Conservation (phyloP, 2,329 filamentous ascomycete species). For the Coniochaeta sp. region DNA sequence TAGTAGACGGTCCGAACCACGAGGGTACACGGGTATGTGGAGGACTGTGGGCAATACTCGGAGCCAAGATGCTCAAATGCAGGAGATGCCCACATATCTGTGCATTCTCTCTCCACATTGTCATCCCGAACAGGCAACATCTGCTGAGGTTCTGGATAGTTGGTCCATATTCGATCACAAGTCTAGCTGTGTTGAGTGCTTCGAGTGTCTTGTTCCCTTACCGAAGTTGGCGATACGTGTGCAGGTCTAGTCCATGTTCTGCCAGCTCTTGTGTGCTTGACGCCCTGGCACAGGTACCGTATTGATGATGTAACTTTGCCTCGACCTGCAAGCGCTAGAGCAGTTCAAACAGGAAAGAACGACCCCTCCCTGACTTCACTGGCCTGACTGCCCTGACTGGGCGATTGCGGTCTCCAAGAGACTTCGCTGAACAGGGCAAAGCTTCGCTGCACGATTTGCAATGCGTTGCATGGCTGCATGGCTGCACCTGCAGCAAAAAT, state of each 20-base stretch:
- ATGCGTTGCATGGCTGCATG: neutral
- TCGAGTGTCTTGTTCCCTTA: no score
- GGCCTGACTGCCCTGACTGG: no score
- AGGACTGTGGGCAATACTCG: neutral
- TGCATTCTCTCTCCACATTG: neutral
- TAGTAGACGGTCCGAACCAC: neutral
- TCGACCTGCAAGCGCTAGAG: neutral
- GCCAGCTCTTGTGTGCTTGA: no score
- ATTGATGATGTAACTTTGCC: neutral
- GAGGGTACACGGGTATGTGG: neutral
- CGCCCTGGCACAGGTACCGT: neutral
- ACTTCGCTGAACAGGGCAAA: neutral
- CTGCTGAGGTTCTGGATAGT: neutral
- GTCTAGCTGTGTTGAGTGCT: neutral
- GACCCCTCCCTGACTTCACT: neutral
- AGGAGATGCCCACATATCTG: neutral
- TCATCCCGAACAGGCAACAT: neutral
- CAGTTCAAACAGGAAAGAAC: neutral
- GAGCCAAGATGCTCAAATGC: neutral
- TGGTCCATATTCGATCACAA: neutral
- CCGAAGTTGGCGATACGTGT: neutral
- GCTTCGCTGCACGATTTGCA: neutral
- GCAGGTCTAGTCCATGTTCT: no score
- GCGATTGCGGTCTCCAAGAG: neutral
- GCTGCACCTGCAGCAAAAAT: neutral